Evolutionary conservation across 1,139 yeast species (phyloP), one percentile per base, ranked within the genome.

Genomic region (Sugiyamaella sp.): DNA sequence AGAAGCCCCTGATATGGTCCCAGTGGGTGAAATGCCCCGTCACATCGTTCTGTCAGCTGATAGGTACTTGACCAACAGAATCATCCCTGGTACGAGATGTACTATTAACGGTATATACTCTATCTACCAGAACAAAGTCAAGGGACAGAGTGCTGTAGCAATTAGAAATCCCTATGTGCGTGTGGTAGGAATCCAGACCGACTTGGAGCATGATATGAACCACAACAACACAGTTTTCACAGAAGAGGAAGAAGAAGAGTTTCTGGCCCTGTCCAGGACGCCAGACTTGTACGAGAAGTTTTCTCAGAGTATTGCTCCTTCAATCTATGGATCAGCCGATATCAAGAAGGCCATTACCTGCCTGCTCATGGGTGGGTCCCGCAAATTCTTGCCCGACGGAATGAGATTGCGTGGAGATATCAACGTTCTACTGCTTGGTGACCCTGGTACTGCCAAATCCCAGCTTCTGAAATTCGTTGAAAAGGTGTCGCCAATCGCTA

Each of bases 11-110:
- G 99, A 93, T 69, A 87, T 89, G 86, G 98, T 93, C 0, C 99
- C 99, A 1, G 96, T 93, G 19, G 99, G 99, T 59, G 99, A 93
- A 74, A 86, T 93, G 91, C 99, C 99, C 12, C 82, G 99, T 63
- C 96, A 93, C 66, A 86, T 95, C 49, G 71, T 89, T 57, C 77
- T 95, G 62, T 89, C 95, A 49, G 89, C 91, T 19, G 99, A 95
- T 68, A 80, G 99, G 60, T 88, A 89, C 62, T 76, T 93, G 69
- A 86, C 97, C 22, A 93, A 93, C 73, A 84, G 81, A 60, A 93
- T 93, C 27, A 88, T 91, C 32, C 99, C 99, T 0, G 99, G 99
- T 45, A 89, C 95, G 0, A 79, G 98, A 62, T 95, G 95, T 60
- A 89, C 96, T 3, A 80, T 91, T 44, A 83, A 89, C 51, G 99